These are phyloP conservation scores for Puccinia sorghi DNA, from an alignment of 1,284 basidiomycete genomes.

Conservation along the genomic window DNA sequence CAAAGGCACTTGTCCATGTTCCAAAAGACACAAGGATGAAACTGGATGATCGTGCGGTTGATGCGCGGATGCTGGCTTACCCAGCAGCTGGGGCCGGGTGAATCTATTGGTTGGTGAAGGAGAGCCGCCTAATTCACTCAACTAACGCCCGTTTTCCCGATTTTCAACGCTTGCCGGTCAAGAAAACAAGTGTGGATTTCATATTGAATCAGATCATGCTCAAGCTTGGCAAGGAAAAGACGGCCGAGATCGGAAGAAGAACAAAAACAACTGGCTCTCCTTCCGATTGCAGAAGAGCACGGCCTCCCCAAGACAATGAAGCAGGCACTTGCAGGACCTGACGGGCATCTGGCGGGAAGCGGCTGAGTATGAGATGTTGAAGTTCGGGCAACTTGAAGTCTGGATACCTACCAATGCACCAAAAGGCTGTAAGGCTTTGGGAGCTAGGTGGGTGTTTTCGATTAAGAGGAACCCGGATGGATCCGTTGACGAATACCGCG, in stretches of 20 bases:
- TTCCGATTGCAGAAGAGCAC: not conserved
- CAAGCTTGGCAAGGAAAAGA: not conserved
- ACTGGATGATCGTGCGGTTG: not conserved
- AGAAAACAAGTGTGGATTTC: not conserved
- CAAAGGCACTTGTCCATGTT: conserved; percentile 9
- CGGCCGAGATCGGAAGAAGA: not conserved
- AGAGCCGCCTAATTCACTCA: not conserved
- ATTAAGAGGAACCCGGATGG: too few species aligned
- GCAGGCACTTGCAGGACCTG: not conserved
- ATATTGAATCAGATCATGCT: not conserved
- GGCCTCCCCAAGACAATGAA: not conserved
- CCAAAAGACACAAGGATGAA: not conserved
- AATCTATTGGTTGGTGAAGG: not conserved
- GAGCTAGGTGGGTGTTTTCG: too few species aligned
- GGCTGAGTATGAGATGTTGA: not conserved
- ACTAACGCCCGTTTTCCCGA: not conserved
- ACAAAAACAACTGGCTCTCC: too few species aligned
- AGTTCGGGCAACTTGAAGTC: not conserved
- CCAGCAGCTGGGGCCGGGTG: not conserved
- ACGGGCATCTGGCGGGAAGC: not conserved
- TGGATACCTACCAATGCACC: not conserved
- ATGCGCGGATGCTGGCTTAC: not conserved
- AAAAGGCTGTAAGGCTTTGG: too few species aligned
- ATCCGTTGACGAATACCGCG: not conserved
- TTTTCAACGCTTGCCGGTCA: not conserved